Evolutionary conservation across 75 land plant genomes (phyloP), one percentile per base, ranked within the genome.

Genomic region (Sequoiadendron giganteum): DNA sequence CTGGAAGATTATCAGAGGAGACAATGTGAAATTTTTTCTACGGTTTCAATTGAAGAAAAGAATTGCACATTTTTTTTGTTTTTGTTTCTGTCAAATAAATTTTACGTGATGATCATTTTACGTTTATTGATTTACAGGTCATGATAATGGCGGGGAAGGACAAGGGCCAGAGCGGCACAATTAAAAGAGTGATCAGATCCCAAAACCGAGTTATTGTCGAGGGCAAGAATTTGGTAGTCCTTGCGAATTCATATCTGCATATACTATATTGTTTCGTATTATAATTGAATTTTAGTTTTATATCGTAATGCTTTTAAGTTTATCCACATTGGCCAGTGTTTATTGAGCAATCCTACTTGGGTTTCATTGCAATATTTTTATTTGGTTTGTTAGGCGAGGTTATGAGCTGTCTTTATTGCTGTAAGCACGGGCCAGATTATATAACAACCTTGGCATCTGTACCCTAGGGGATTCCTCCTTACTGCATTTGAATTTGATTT

Each of bases 91-190:
- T 11, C 5, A 75, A 13, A 32, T 30, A 10, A 68, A 6, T 10
- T 34, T 13, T 32, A 10, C 77, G 30, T 70, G 9, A 15, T 47
- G 36, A 56, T n/a, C 79, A 19, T 39, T 42, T 76, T 36, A 54
- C 43, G 38, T 75, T 10, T 19, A 14, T 86, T 21, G 25, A 42
- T 68, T 39, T 80, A 83, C 89, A 98, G 99, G 99, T 98, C 78
- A 97, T 97, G 98, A 95, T 98, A 48, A 98, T 94, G 56, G 91
- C 97, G 58, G 99, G 99, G 52, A 98, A 95, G 77, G 99, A 97
- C 82, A 97, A 93, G 83, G 99, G 99, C 25, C 94, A 96, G 83
- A 94, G 92, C 30, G 99, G 99, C 15, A 47, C 90, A 16, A 93
- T 98, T 72, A 94, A 93, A 92, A 92, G 93, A 19, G 99, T 98